These are phyloP conservation scores for Orbilia oligospora DNA, from an alignment of 2,329 filamentous ascomycete genomes.

Conservation along the genomic window DNA sequence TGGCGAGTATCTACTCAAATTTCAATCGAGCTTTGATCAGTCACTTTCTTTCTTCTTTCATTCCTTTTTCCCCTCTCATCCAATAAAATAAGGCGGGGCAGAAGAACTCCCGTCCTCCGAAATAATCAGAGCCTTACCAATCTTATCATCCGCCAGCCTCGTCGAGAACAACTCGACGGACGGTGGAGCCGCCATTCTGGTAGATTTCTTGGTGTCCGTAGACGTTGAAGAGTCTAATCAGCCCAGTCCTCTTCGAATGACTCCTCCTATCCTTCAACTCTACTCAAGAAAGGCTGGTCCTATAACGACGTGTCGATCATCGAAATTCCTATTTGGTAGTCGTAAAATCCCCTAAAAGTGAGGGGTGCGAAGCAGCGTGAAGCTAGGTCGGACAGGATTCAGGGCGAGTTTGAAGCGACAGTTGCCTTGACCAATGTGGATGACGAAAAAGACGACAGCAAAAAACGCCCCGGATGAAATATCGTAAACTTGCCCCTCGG, in stretches of 20 bases:
- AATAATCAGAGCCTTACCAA: conserved; percentile 42
- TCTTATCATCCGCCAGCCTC: conserved; percentile 60
- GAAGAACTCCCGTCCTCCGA: not conserved
- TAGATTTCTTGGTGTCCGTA: not conserved
- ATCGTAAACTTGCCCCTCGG: not conserved
- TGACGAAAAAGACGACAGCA: not conserved
- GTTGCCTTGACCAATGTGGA: not conserved
- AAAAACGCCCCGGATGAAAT: not conserved
- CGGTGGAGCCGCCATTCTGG: conserved; percentile 56
- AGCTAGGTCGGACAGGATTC: conserved; percentile 6
- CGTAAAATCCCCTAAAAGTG: not conserved
- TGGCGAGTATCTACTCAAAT: conserved; percentile 78
- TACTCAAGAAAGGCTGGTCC: conserved; percentile 5
- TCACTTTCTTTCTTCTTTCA: not conserved
- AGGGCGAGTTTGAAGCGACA: not conserved
- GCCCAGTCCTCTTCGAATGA: not conserved
- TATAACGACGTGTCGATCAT: conserved; percentile 30
- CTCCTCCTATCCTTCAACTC: conserved; percentile 20
- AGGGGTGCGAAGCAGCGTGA: not conserved
- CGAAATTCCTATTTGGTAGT: conserved; percentile 6
- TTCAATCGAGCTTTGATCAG: conserved; percentile 6
- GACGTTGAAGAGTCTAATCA: not conserved
- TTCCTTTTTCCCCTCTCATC: not conserved
- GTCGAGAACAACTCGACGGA: conserved; percentile 61
- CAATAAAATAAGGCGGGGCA: conserved; percentile 4